Evolutionary conservation across 1,139 yeast genomes (phyloP).

Genomic region (Scheffersomyces lignicola): DNA sequence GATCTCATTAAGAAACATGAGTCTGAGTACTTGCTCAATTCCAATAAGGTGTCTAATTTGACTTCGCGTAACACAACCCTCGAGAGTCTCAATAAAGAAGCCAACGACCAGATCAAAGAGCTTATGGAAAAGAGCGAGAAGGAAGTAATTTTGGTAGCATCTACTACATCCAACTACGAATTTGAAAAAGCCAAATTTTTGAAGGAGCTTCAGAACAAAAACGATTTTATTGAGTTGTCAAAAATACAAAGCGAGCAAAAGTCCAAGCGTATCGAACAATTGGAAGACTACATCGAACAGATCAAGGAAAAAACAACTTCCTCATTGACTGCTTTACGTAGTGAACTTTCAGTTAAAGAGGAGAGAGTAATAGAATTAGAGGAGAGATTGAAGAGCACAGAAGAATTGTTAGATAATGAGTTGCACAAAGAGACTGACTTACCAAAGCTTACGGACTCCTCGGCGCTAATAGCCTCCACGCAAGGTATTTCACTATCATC

Average conservation of each 20-base stretch:
- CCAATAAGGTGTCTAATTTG: constrained; percentile 31
- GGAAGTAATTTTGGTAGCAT: constrained; percentile 37
- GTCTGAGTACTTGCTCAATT: constrained; percentile 30
- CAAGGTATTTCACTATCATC: constrained; percentile 67
- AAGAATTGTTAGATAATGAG: constrained; percentile 43
- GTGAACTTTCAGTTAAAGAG: constrained; percentile 24
- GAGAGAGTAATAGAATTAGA: constrained; percentile 36
- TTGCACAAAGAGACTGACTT: constrained; percentile 41
- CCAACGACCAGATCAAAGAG: constrained; percentile 15
- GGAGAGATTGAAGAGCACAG: constrained; percentile 39
- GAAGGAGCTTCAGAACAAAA: constrained; percentile 64
- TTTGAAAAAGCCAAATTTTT: constrained; percentile 52
- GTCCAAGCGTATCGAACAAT: constrained; percentile 43
- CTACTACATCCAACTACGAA: constrained; percentile 27
- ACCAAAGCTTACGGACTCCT: constrained; percentile 37
- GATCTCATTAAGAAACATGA: constrained; percentile 43
- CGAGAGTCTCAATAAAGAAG: constrained; percentile 18
- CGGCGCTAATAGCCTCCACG: constrained; percentile 44
- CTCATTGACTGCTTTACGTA: constrained; percentile 23
- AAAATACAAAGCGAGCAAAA: constrained; percentile 52
- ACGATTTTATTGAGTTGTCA: constrained; percentile 60
- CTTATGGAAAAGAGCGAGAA: constrained; percentile 42
- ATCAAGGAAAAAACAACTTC: constrained; percentile 39
- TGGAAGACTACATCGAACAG: constrained; percentile 47
- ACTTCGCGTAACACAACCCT: constrained; percentile 26